These are phyloP conservation scores for Alternaria dauci DNA, from an alignment of 2,329 filamentous ascomycete genomes.

Conservation along the genomic window DNA sequence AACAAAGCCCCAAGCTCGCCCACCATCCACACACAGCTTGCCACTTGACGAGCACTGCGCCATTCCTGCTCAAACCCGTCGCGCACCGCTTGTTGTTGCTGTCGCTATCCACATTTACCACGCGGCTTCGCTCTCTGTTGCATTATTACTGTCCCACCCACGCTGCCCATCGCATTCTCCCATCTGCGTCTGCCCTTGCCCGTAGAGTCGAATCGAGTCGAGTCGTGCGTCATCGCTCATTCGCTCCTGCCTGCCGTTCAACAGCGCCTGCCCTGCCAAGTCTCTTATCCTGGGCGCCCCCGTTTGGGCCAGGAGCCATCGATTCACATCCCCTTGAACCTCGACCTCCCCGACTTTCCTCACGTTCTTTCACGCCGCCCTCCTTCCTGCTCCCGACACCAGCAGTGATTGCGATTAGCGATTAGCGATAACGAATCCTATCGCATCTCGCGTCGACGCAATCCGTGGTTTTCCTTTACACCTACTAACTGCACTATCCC, in stretches of 20 bases:
- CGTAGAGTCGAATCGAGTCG: background rate
- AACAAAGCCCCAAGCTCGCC: slow-evolving; percentile 13
- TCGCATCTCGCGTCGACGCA: slow-evolving; percentile 16
- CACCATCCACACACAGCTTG: slow-evolving; percentile 11
- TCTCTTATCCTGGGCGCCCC: slow-evolving; percentile 21
- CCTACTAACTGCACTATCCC: slow-evolving; percentile 19
- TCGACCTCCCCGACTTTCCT: slow-evolving; percentile 13
- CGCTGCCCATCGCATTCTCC: background rate
- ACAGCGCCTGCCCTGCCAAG: slow-evolving; percentile 29
- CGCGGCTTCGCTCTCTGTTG: slow-evolving; percentile 1
- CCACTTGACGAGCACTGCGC: slow-evolving; percentile 15
- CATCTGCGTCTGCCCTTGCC: background rate
- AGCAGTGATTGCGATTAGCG: slow-evolving; percentile 30
- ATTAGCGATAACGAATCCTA: slow-evolving; percentile 29
- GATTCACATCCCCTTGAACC: slow-evolving; percentile 19
- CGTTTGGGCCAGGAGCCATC: slow-evolving; percentile 32
- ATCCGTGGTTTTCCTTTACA: slow-evolving; percentile 38
- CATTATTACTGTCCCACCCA: slow-evolving; percentile 1
- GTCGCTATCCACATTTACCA: slow-evolving; percentile 1
- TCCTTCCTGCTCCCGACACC: slow-evolving; percentile 29
- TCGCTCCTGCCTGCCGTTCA: slow-evolving; percentile 23
- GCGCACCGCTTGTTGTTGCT: slow-evolving; percentile 1
- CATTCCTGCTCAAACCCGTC: background rate
- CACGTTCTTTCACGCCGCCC: slow-evolving; percentile 8
- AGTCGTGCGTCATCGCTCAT: slow-evolving; percentile 12